phyloP scores from a whole-genome alignment of 2,329 filamentous ascomycete genomes.

The Leptographium procerum region DNA sequence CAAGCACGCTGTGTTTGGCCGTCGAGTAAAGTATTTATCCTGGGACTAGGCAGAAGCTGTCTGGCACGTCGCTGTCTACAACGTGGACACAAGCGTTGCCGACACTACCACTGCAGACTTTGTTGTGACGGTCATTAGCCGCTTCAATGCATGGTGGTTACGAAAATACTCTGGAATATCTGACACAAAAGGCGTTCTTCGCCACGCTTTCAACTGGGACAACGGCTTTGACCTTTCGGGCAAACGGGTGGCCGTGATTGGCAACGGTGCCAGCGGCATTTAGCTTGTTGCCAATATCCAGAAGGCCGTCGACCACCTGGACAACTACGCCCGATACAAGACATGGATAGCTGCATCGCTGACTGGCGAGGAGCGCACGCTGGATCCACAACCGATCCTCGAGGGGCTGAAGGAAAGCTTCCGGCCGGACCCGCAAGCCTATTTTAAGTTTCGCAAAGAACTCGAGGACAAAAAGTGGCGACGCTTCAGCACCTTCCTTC shows the following conservation, averaged over 20 bases:
- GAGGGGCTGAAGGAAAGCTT: neutral
- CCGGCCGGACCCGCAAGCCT: neutral
- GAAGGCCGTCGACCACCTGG: neutral
- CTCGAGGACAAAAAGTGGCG: conserved; percentile 1
- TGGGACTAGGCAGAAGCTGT: conserved; percentile 2
- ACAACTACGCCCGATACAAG: conserved; percentile 8
- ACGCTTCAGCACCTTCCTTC: neutral
- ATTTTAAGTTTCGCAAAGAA: conserved; percentile 1
- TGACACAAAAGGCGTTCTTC: neutral
- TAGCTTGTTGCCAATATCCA: conserved; percentile 6
- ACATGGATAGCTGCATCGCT: conserved; percentile 7
- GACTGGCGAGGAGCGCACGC: neutral
- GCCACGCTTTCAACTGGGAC: conserved; percentile 5
- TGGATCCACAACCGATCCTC: neutral
- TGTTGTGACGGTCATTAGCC: conserved; percentile 5
- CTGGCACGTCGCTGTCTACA: conserved; percentile 1
- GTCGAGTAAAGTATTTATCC: neutral
- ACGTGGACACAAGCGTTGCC: conserved; percentile 16
- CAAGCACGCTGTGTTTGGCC: neutral
- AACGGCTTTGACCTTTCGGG: neutral
- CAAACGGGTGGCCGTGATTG: conserved; percentile 11
- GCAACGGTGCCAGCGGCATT: conserved; percentile 10
- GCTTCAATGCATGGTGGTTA: neutral
- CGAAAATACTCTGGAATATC: conserved; percentile 4
- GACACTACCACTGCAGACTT: conserved; percentile 19